A percentile compares a stretch with the other conserved stretches of the same genome.
These are phyloP conservation scores for Phlebiopsis gigantea DNA, from an alignment of 768 basidiomycete genomes.

Conservation along the genomic window DNA sequence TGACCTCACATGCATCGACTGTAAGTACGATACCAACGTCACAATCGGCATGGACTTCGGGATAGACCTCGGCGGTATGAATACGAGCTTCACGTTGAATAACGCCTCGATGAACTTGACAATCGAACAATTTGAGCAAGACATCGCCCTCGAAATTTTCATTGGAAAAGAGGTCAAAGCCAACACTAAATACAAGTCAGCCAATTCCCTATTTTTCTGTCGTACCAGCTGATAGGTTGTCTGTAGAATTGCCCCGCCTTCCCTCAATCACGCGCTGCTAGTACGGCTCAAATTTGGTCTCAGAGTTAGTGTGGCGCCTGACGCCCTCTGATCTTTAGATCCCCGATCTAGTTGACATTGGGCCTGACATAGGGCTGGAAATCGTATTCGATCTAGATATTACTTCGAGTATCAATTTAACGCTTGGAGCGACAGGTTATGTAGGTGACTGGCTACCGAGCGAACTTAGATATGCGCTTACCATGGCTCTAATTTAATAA, in stretches of 20 bases:
- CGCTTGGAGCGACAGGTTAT: conserved; percentile 4
- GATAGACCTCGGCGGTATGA: neutral
- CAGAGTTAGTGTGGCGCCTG: too few species aligned
- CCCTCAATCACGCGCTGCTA: neutral
- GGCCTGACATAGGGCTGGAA: conserved; percentile 3
- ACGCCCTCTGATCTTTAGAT: neutral
- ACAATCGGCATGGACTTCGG: conserved; percentile 8
- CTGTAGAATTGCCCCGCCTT: neutral
- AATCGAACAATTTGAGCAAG: conserved; percentile 5
- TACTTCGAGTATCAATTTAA: conserved; percentile 4
- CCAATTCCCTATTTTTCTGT: neutral
- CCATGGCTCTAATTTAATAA: neutral
- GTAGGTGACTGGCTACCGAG: too few species aligned
- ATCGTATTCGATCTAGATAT: conserved; percentile 9
- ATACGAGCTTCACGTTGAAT: conserved; percentile 2
- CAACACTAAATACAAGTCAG: conserved; percentile 3
- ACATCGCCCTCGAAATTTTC: conserved; percentile 3
- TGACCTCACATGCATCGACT: conserved; percentile 6
- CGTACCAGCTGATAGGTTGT: neutral
- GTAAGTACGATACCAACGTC: conserved; percentile 4
- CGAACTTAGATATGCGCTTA: too few species aligned
- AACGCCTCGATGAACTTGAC: conserved; percentile 9
- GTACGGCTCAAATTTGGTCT: neutral
- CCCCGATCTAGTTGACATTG: conserved; percentile 1
- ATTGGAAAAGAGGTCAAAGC: neutral